Conservation (phyloP, 257 asterid genomes). For the Capsicum pubescens region DNA sequence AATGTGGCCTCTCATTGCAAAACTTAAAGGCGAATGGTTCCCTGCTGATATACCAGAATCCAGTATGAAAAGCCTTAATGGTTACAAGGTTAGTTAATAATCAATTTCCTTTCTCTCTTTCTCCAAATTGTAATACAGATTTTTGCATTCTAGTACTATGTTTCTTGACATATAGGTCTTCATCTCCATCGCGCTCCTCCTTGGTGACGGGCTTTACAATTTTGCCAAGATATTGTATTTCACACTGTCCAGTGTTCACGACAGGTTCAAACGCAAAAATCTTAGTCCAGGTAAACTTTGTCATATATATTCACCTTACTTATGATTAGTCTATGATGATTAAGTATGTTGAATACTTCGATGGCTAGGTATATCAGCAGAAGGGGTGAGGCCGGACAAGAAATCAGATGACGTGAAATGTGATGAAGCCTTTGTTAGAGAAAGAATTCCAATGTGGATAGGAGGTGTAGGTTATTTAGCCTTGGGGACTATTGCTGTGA, state of each 20-base stretch:
- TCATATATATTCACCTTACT: background rate
- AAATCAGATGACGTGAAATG: slow-evolving; percentile 30
- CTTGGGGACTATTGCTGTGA: slow-evolving; percentile 49
- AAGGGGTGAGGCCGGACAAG: slow-evolving; percentile 32
- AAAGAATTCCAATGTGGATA: slow-evolving; percentile 66
- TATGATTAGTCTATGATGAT: background rate
- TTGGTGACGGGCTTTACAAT: slow-evolving; percentile 88
- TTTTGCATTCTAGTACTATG: background rate
- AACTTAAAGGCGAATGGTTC: slow-evolving; percentile 77
- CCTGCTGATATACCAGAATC: slow-evolving; percentile 63
- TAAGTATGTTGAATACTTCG: background rate
- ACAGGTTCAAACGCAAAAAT: slow-evolving; percentile 49
- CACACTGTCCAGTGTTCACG: slow-evolving; percentile 49
- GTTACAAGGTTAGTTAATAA: slow-evolving; percentile 66
- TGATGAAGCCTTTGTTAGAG: slow-evolving; percentile 54
- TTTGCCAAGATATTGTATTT: slow-evolving; percentile 62
- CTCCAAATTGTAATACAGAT: background rate
- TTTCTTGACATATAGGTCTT: slow-evolving; percentile 59
- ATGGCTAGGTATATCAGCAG: slow-evolving; percentile 27
- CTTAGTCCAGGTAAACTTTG: background rate
- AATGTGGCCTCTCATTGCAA: slow-evolving; percentile 81
- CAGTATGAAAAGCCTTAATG: slow-evolving; percentile 84
- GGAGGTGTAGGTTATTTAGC: slow-evolving; percentile 54
- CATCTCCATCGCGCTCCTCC: slow-evolving; percentile 76
- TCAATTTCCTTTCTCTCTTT: background rate